Conservation (phyloP, 352 stramenopile genomes). For the Pythium insidiosum region DNA sequence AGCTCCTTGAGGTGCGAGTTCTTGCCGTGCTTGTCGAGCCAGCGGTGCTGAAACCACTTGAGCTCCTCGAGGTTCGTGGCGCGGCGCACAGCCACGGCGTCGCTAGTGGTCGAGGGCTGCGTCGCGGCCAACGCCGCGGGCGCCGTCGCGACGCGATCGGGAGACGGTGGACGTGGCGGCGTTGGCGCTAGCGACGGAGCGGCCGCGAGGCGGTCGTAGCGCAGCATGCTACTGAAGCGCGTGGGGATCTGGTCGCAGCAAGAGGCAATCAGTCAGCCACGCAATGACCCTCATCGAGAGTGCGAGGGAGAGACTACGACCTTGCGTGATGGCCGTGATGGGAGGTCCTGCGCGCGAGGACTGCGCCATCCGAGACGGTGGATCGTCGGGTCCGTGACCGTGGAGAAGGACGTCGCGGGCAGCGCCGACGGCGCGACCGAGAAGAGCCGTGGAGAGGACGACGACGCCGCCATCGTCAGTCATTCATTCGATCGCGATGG, state of each 20-base stretch:
- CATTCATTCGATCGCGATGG: background rate
- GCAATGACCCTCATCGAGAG: background rate
- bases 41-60: constrained; percentile 69
- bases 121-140: too few relatives aligned
- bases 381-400: constrained; percentile 42
- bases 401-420: constrained; percentile 32
- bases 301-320: constrained; percentile 9
- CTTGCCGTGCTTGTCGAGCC: constrained; percentile 70
- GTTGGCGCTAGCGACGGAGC: background rate
- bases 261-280: background rate
- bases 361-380: constrained; percentile 48
- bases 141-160: background rate
- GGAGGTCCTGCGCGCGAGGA: constrained; percentile 17
- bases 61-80: constrained; percentile 50
- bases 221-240: constrained; percentile 24
- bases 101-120: too few relatives aligned
- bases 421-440: background rate
- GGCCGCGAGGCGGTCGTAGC: constrained; percentile 12
- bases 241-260: constrained; percentile 44
- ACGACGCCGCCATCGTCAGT: background rate
- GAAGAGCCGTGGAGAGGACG: constrained; percentile 6
- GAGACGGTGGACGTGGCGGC: background rate
- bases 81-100: too few relatives aligned
- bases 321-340: constrained; percentile 20
- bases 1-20: constrained; percentile 57